Base-by-base conservation (phyloP, 306 rosid species). In the Rosa chinensis region DNA sequence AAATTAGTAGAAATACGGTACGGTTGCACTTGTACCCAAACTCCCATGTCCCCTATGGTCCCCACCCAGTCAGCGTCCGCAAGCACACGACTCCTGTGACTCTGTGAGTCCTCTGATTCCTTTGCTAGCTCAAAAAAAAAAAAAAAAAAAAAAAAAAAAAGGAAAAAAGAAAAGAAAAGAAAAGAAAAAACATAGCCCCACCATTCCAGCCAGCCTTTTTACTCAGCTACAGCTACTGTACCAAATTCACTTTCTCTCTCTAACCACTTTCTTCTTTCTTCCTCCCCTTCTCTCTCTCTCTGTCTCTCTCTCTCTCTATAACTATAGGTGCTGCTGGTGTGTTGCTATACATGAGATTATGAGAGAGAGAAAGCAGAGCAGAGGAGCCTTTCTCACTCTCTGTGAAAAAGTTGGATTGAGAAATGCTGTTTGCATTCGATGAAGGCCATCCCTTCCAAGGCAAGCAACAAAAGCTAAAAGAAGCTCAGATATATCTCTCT, bases 391-490 rank as follows among this genome's bases (percentile, higher is more conserved):
- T 76, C 79, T 44, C 69, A 76, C 85, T 44, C 77, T 48, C 75
- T 66, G 70, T 78, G 75, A 16, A 63, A 88, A 77, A 64, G 84
- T 80, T 55, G 81, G 83, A 86, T 84, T 89, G 77, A 78, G 73
- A 86, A 86, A 77, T 87, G 92, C 79, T 78, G 86, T 73, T 80
- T 82, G 77, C 80, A 85, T 80, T 84, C 84, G 82, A 87, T 71
- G 86, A 79, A 79, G 85, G 86, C 83, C 90, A 80, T 85, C 98
- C 86, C 99, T 92, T 92, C 90, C 76, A 90, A 92, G 97, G 85
- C 97, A 95, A 91, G 97, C 68, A 79, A 88, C 48, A 79, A 61
- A 74, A 56, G 71, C 84, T 55, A 39, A 73, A 23, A 32, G 39
- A 45, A 25, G 63, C 48, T 74, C 44, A 11, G 23, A 37, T 81